Evolutionary conservation across 176 grass and related monocot genomes (phyloP).

Genomic region (Saccharum spontaneum): DNA sequence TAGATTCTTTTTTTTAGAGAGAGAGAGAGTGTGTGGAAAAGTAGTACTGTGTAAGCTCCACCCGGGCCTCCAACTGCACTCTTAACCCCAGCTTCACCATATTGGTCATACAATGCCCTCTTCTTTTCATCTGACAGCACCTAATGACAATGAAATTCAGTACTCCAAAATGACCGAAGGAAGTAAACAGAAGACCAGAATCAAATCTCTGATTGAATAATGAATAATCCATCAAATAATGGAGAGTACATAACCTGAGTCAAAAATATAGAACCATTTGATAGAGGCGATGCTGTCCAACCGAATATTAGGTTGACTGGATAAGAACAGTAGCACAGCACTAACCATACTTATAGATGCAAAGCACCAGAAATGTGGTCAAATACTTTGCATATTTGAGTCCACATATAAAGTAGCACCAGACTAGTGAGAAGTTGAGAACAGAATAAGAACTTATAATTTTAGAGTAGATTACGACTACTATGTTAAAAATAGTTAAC

Average conservation of each 20-base stretch:
- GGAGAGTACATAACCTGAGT: background rate
- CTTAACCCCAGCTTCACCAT: slow-evolving; percentile 97
- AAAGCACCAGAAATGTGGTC: background rate
- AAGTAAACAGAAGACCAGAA: slow-evolving; percentile 16
- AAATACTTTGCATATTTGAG: background rate
- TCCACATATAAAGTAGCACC: background rate
- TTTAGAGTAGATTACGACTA: background rate
- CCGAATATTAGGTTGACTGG: background rate
- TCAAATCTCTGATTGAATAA: background rate
- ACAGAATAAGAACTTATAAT: background rate
- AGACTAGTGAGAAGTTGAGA: background rate
- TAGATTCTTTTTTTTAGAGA: slow-evolving; percentile 1
- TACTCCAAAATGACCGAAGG: slow-evolving; percentile 10
- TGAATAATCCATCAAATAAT: background rate
- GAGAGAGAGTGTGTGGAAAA: slow-evolving; percentile 31
- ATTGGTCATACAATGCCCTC: slow-evolving; percentile 91
- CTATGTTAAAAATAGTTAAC: background rate
- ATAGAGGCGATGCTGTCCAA: background rate
- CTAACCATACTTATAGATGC: background rate
- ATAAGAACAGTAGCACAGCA: background rate
- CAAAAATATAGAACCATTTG: background rate
- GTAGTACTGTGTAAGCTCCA: slow-evolving; percentile 89
- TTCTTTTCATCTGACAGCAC: slow-evolving; percentile 99
- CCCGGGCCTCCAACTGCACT: slow-evolving; percentile 76
- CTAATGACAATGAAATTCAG: slow-evolving; percentile 60